Evolutionary conservation across 1,139 yeast species (phyloP).

Genomic region (Geotrichum klebahnii): DNA sequence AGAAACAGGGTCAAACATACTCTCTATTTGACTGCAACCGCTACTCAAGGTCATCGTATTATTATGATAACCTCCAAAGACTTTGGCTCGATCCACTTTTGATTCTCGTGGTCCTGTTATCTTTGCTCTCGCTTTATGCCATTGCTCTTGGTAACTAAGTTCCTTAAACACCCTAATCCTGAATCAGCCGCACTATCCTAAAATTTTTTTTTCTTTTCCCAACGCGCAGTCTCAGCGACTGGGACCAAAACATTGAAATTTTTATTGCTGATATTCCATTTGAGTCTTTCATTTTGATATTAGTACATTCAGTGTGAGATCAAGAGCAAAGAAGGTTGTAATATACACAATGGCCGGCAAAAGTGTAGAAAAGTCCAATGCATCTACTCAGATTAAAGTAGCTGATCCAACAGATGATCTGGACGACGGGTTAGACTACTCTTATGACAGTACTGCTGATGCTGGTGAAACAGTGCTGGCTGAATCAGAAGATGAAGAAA

Average conservation of each 20-base stretch:
- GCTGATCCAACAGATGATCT: slow-evolving; percentile 50
- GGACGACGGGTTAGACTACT: slow-evolving; percentile 63
- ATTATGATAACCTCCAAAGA: too few species aligned
- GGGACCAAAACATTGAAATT: too few species aligned
- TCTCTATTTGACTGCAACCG: too few species aligned
- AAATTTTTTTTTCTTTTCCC: slow-evolving; percentile 1
- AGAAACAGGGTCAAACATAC: too few species aligned
- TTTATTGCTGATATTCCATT: too few species aligned
- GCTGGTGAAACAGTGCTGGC: slow-evolving; percentile 31
- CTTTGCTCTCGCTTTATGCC: too few species aligned
- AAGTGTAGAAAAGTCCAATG: background rate
- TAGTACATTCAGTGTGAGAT: too few species aligned
- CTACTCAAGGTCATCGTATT: too few species aligned
- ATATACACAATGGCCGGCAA: background rate
- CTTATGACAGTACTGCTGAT: slow-evolving; percentile 42
- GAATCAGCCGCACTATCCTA: slow-evolving; percentile 4
- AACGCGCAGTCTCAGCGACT: background rate
- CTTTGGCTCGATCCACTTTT: too few species aligned
- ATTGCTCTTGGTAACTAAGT: too few species aligned
- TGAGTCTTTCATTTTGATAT: too few species aligned
- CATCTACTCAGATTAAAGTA: background rate
- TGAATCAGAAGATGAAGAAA: slow-evolving; percentile 39
- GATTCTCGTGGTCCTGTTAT: too few species aligned
- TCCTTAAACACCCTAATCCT: background rate
- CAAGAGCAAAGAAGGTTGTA: background rate